A percentile compares a stretch with the other conserved stretches of the same genome.
Evolutionary conservation across 1,139 yeast genomes (phyloP).

Genomic region (Pneumocystis sp.): DNA sequence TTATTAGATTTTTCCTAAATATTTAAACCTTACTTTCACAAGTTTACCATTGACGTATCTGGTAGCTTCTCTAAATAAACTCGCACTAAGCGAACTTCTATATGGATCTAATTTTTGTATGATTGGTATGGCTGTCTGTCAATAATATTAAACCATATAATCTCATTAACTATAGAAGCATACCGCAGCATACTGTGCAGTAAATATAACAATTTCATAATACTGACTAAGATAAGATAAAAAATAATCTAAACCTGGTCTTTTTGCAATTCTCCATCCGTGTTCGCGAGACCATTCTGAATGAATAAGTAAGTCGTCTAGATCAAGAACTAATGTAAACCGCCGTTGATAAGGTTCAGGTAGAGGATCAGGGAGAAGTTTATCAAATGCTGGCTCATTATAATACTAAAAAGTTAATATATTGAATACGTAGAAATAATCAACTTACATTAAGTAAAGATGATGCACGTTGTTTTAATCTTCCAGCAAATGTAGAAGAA

Average conservation of each 20-base stretch:
- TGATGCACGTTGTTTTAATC: slow-evolving; percentile 39
- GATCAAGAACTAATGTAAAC: slow-evolving; percentile 68
- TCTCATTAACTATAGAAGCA: neutral
- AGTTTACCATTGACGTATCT: slow-evolving; percentile 72
- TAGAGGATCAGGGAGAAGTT: slow-evolving; percentile 80
- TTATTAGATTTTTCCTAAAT: slow-evolving; percentile 29
- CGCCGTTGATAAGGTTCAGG: slow-evolving; percentile 91
- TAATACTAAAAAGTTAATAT: slow-evolving; percentile 66
- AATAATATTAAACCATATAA: neutral
- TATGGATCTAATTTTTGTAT: slow-evolving; percentile 84
- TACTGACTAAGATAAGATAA: slow-evolving; percentile 86
- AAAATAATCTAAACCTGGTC: slow-evolving; percentile 97
- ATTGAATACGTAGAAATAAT: slow-evolving; percentile 55
- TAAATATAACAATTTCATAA: slow-evolving; percentile 85
- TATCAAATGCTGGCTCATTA: slow-evolving; percentile 87
- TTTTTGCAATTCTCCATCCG: slow-evolving; percentile 98
- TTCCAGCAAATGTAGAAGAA: neutral
- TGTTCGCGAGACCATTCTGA: slow-evolving; percentile 81
- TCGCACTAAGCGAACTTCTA: slow-evolving; percentile 76
- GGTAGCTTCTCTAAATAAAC: slow-evolving; percentile 82
- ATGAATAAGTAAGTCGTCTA: slow-evolving; percentile 82
- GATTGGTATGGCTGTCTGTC: slow-evolving; percentile 60
- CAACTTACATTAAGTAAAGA: slow-evolving; percentile 45
- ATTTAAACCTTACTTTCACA: slow-evolving; percentile 24
- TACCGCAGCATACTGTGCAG: slow-evolving; percentile 56